A percentile compares a stretch with the other conserved stretches of the same genome.
These are phyloP conservation scores for Microcyclospora tardicrescens DNA, from an alignment of 2,329 filamentous ascomycete species.

Conservation along the genomic window DNA sequence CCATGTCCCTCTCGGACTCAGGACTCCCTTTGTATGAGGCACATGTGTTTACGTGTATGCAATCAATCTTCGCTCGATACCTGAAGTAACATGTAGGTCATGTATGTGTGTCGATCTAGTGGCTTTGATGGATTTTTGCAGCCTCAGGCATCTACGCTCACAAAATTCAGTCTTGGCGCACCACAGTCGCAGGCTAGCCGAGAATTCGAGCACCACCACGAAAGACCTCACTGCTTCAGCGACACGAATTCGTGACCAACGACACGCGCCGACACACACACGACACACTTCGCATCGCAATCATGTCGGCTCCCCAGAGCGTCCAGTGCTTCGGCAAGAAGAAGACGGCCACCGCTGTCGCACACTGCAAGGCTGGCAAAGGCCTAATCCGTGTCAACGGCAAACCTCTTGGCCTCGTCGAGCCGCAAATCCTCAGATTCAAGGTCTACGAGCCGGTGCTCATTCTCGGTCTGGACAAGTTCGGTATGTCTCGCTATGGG, in stretches of 20 bases:
- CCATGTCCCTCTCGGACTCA: too few species aligned
- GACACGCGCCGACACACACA: constrained; percentile 2
- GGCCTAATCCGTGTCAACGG: constrained; percentile 99
- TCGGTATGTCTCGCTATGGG: constrained; percentile 39
- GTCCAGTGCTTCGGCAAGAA: constrained; percentile 96
- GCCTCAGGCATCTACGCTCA: background rate
- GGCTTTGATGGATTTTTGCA: too few species aligned
- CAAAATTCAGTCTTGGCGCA: constrained; percentile 1
- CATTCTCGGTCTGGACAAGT: constrained; percentile 94
- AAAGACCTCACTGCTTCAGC: background rate
- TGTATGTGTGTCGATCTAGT: too few species aligned
- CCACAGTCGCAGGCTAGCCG: background rate
- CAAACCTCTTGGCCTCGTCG: constrained; percentile 82
- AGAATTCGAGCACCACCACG: too few species aligned
- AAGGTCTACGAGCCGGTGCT: constrained; percentile 99
- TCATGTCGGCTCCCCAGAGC: constrained; percentile 54
- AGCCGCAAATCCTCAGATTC: constrained; percentile 95
- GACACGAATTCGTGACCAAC: constrained; percentile 5
- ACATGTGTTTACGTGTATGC: too few species aligned
- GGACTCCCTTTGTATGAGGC: too few species aligned
- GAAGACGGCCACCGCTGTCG: constrained; percentile 57
- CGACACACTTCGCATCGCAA: constrained; percentile 10
- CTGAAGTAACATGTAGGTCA: too few species aligned
- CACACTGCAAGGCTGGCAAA: constrained; percentile 82
- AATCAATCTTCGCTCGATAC: too few species aligned